Base-by-base conservation (phyloP, 768 basidiomycete genomes). In the Pisolithus albus region DNA sequence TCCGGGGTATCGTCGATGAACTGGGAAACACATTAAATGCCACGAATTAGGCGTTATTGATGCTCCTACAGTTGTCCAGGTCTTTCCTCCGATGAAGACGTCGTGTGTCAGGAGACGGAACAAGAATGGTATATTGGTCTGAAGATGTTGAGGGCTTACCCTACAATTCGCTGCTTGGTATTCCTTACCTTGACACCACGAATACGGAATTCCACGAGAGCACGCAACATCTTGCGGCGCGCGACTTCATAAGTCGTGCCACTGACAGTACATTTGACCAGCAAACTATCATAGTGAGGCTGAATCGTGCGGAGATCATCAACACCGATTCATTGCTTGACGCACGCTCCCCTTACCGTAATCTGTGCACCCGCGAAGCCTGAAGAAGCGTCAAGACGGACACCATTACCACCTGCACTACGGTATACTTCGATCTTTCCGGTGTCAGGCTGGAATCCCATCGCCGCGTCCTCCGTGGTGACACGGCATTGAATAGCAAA, bases 1-100 rank as follows among this genome's bases (percentile, higher is more conserved):
- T 97, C 93, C n/a, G 92, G 94, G 1, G 95, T 97, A 70, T 99
- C 96, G 63, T 99, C 96, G 70, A 99, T 98, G 77, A 99, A 98
- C 90, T 92, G 61, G 8, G 47, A 45, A 10, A 65, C 38, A 15
- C 28, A 21, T 23, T 24, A 19, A 7, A n/a, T 19, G 16, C 24
- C 26, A 46, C 46, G 18, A 50, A 38, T 41, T 5, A 8, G 39
- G 21, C 7, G n/a, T 18, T 50, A 18, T 53, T 15, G 6, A 8
- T 54, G 62, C 60, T 54, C 78, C 54, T 57, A 82, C 84, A 23
- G 96, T 99, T 2, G 96, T 99, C 96, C 96, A 99, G 9, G 96
- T 96, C 75, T 93, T 90, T 53, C 95, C 95, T 36, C 82, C 86
- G 58, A 97, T 88, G 73, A 96, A 99, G 59, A 93, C 81, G 61